A percentile compares a stretch with the other conserved stretches of the same genome.
Conservation (phyloP, 306 rosid genomes). For the Dryas drummondii region DNA sequence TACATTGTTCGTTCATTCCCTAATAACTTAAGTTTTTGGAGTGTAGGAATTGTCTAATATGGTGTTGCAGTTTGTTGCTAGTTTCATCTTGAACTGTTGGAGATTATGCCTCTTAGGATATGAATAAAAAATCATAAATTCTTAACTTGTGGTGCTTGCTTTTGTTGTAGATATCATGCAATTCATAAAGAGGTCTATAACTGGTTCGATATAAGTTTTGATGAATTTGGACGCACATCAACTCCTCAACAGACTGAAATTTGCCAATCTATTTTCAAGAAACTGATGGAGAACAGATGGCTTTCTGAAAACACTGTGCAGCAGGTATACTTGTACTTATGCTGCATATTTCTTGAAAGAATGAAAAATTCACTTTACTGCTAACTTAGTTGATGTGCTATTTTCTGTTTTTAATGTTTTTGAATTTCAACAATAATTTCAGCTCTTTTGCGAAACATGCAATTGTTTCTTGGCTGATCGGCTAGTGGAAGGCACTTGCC, state of each 20-base stretch:
- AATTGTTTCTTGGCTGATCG: conserved; percentile 69
- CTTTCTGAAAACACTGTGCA: conserved; percentile 65
- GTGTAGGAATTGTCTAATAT: no score
- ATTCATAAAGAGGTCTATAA: conserved; percentile 63
- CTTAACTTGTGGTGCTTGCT: background rate
- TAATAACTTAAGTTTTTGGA: background rate
- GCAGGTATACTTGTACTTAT: conserved; percentile 40
- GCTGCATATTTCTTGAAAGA: no score
- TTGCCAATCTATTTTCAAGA: conserved; percentile 66
- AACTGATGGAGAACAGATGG: conserved; percentile 54
- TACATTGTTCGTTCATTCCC: background rate
- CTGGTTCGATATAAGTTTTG: conserved; percentile 72
- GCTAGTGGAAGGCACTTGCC: conserved; percentile 71
- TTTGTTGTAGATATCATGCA: conserved; percentile 51
- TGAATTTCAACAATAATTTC: conserved; percentile 26
- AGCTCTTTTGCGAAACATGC: conserved; percentile 74
- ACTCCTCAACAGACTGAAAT: conserved; percentile 69
- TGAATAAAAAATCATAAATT: background rate
- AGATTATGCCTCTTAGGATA: background rate
- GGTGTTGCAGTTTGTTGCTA: no score
- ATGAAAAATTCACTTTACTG: background rate
- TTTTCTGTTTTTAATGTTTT: conserved; percentile 11
- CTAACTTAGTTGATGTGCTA: background rate
- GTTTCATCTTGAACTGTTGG: no score
- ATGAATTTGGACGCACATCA: conserved; percentile 72